Conservation (phyloP, 164 flowering plant genomes). For the Umbilicus rupestris region DNA sequence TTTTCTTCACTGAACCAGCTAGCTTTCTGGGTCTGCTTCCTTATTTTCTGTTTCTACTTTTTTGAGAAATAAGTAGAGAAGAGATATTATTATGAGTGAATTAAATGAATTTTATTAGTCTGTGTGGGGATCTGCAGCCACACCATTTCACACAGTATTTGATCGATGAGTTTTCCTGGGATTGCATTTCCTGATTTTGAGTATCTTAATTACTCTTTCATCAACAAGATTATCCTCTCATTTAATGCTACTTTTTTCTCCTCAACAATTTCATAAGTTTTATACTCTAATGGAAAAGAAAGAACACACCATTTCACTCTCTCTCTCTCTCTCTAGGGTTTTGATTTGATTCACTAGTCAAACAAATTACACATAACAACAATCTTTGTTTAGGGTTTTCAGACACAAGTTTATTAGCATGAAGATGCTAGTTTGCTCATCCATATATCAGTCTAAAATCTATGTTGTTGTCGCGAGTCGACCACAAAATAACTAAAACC, state of each 20-base stretch:
- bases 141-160: not conserved
- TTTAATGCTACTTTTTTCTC: not conserved
- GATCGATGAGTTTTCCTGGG: too few species aligned
- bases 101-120: constrained; percentile 17
- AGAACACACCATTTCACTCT: too few species aligned
- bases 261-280: not conserved
- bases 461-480: too few species aligned
- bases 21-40: not conserved
- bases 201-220: too few species aligned
- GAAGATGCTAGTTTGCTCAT: too few species aligned
- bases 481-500: too few species aligned
- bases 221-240: not conserved
- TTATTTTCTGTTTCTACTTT: not conserved
- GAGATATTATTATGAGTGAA: not conserved
- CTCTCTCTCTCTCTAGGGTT: not conserved
- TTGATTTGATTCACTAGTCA: not conserved
- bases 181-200: too few species aligned
- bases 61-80: constrained; percentile 1
- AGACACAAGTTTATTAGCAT: not conserved
- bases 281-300: too few species aligned
- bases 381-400: not conserved
- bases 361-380: not conserved
- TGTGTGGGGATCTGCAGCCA: constrained; percentile 12
- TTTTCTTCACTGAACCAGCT: not conserved
- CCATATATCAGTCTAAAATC: too few species aligned